Evolutionary conservation across 768 basidiomycete species (phyloP).

Genomic region (Lactarius vividus): DNA sequence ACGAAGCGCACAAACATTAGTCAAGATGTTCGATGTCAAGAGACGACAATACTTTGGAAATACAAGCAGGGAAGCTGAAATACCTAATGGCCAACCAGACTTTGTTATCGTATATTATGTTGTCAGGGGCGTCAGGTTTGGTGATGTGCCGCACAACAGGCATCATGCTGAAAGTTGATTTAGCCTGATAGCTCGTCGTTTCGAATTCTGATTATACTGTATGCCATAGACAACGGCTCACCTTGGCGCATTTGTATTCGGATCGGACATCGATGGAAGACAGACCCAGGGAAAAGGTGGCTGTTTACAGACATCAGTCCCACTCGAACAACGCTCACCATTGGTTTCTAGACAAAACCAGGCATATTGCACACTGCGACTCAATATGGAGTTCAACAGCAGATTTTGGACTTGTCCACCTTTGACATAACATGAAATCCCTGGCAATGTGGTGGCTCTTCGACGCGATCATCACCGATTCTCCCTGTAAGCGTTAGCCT

Average conservation of each 20-base stretch:
- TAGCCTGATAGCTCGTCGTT: constrained; percentile 40
- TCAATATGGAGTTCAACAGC: constrained; percentile 75
- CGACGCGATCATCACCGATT: constrained; percentile 93
- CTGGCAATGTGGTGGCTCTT: constrained; percentile 87
- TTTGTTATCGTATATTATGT: constrained; percentile 46
- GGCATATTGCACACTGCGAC: constrained; percentile 78
- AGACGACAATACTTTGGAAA: constrained; percentile 90
- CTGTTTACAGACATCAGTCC: not conserved
- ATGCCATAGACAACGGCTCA: constrained; percentile 73
- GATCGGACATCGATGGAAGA: constrained; percentile 95
- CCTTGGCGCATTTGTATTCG: constrained; percentile 84
- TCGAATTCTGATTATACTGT: not conserved
- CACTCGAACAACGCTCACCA: not conserved
- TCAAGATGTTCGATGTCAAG: constrained; percentile 80
- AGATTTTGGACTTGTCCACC: constrained; percentile 81
- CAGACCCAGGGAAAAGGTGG: constrained; percentile 94
- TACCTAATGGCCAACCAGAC: constrained; percentile 98
- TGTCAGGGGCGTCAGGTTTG: not conserved
- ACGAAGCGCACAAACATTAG: constrained; percentile 64
- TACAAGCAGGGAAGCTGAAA: constrained; percentile 96
- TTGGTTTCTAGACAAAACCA: constrained; percentile 41
- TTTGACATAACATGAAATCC: constrained; percentile 93
- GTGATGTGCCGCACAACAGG: constrained; percentile 42
- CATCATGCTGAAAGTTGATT: constrained; percentile 81
- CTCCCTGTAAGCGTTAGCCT: constrained; percentile 67